Evolutionary conservation across 2,329 filamentous ascomycete genomes (phyloP).

Genomic region (Neonectria sp.): DNA sequence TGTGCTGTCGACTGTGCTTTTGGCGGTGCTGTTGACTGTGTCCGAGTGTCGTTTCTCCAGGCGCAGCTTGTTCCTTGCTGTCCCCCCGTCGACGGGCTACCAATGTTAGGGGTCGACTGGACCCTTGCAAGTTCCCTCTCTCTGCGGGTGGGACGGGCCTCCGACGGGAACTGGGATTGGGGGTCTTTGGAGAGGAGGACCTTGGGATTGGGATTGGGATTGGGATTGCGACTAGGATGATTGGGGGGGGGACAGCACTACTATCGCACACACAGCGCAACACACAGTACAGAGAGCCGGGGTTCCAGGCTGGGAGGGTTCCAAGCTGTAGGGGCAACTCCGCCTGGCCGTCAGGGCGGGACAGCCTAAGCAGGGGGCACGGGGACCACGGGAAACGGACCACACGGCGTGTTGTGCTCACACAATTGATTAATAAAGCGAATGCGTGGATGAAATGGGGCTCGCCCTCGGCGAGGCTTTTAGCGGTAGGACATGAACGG

Average conservation of each 20-base stretch:
- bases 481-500: constrained; percentile 1
- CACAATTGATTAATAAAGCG: background rate
- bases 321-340: background rate
- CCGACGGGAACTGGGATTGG: constrained; percentile 31
- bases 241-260: constrained; percentile 12
- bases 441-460: constrained; percentile 8
- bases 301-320: background rate
- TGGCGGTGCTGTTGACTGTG: no score
- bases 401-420: background rate
- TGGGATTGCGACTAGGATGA: constrained; percentile 11
- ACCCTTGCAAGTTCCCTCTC: constrained; percentile 21
- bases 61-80: background rate
- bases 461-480: constrained; percentile 1
- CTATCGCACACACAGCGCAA: no score
- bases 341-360: background rate
- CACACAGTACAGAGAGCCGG: background rate
- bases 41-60: background rate
- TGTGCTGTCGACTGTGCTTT: background rate
- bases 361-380: constrained; percentile 2
- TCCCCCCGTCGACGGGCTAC: background rate
- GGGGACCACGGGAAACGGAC: constrained; percentile 19
- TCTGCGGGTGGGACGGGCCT: constrained; percentile 19
- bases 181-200: constrained; percentile 25
- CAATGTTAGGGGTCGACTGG: constrained; percentile 1
- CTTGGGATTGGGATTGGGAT: constrained; percentile 12